phyloP scores from a whole-genome alignment of 192 early-diverging fungal species.

The Chytriomyces hyalinus region DNA sequence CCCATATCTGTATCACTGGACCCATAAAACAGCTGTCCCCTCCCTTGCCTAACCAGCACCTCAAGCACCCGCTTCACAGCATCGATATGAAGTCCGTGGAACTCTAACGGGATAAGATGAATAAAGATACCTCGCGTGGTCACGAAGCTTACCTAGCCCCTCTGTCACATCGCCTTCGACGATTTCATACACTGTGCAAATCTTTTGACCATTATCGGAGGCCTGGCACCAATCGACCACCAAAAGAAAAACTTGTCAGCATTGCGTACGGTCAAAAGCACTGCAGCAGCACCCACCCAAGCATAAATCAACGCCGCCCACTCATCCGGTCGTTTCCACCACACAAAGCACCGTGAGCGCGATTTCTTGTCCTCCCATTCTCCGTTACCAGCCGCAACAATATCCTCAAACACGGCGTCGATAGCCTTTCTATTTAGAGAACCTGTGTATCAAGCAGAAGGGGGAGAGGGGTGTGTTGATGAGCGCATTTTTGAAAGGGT shows the following conservation, averaged over 20 bases:
- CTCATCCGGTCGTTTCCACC: slow-evolving; percentile 88
- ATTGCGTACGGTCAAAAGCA: background rate
- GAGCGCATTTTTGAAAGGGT: background rate
- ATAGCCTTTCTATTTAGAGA: slow-evolving; percentile 67
- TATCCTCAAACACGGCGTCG: slow-evolving; percentile 72
- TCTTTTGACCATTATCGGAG: slow-evolving; percentile 72
- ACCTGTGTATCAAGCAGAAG: slow-evolving; percentile 42
- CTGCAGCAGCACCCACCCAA: slow-evolving; percentile 67
- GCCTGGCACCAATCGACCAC: slow-evolving; percentile 49
- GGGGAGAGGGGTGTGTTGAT: background rate
- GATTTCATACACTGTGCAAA: slow-evolving; percentile 89
- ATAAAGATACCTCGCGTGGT: background rate
- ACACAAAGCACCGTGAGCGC: slow-evolving; percentile 65
- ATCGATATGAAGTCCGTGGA: slow-evolving; percentile 73
- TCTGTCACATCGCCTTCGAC: slow-evolving; percentile 81
- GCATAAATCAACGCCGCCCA: slow-evolving; percentile 83
- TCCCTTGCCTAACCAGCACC: slow-evolving; percentile 80
- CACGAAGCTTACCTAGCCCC: slow-evolving; percentile 64
- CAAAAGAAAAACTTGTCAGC: background rate
- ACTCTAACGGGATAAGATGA: slow-evolving; percentile 62
- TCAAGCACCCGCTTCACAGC: slow-evolving; percentile 79
- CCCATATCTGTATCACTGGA: slow-evolving; percentile 69
- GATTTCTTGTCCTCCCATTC: slow-evolving; percentile 59
- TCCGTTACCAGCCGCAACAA: slow-evolving; percentile 48
- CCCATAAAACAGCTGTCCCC: slow-evolving; percentile 79